Evolutionary conservation across 2,329 filamentous ascomycete species (phyloP), one percentile per base, ranked within the genome.

Genomic region (Pezicula carpinea): DNA sequence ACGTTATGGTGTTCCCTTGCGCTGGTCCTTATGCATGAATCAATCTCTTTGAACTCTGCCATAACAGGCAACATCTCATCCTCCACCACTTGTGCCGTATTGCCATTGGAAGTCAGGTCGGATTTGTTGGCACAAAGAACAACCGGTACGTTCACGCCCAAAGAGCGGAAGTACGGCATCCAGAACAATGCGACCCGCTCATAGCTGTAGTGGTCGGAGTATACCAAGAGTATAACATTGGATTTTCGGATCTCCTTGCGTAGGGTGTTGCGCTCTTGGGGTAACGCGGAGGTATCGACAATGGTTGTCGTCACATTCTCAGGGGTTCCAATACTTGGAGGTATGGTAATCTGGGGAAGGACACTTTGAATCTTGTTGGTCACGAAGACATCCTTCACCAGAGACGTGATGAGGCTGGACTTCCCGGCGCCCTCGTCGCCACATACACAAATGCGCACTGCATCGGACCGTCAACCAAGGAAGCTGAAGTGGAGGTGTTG

Each of bases 131-230:
- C 90, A 62, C 93, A 97, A 47, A 99, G 73, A 38, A 99, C 91
- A 10, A 99, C 93, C 0, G 93, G 93, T 18, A 99, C 90, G 64
- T 99, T 99, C 64, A 99, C 93, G n/a, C 93, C 93, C 33, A 99
- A 79, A 4, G 91, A 96, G 51, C 93, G 87, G 64, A 99, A 97
- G 68, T 96, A 95, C 10, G 93, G 93, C 80, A 99, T 87, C 93
- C 93, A 99, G 68, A 97, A 99, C 39, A 99, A 75, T 3, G 92
- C 93, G 3, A 99, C 91, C 32, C 93, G 79, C 66, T 99, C 93
- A 71, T 97, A 99, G 76, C 91, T 97, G 73, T 99, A 99, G 69
- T 97, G 92, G 66, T 99, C 93, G 56, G 91, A 91, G 68, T 99
- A 99, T 46, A 99, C 91, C 36, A 99, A 81, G 15, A 97, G 77